Percentiles rank a stretch among this genome's conserved stretches.
Conservation (phyloP, 1,284 basidiomycete species). For the Polyporus tsugae region DNA sequence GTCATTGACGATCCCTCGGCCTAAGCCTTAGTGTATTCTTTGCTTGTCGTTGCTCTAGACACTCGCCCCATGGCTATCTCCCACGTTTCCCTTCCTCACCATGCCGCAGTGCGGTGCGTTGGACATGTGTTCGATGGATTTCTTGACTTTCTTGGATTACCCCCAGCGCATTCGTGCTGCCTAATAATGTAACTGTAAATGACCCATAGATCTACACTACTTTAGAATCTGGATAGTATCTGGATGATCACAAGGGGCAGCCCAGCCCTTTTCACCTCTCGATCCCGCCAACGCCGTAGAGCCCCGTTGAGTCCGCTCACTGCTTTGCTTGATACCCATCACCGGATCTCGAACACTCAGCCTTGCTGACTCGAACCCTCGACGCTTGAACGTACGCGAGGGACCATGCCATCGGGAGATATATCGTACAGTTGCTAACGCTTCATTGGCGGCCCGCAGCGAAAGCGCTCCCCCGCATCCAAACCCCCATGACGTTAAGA, state of each 20-base stretch:
- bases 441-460: not conserved
- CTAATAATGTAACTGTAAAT: not conserved
- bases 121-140: not conserved
- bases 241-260: too few species aligned
- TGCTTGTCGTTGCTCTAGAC: not conserved
- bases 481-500: slow-evolving; percentile 2
- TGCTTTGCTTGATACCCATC: not conserved
- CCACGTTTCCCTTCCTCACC: not conserved
- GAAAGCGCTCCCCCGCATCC: slow-evolving; percentile 3
- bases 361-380: not conserved
- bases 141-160: not conserved
- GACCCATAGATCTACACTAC: not conserved
- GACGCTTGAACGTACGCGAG: not conserved
- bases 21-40: not conserved
- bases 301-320: not conserved
- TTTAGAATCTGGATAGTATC: too few species aligned
- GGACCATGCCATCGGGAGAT: not conserved
- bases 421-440: not conserved
- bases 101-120: not conserved
- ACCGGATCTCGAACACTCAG: not conserved
- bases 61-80: not conserved
- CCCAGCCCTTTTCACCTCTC: not conserved
- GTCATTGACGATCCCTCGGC: slow-evolving; percentile 24
- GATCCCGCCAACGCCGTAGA: not conserved
- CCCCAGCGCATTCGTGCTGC: not conserved